Conservation (phyloP, 306 rosid species). For the Fagus crenata region DNA sequence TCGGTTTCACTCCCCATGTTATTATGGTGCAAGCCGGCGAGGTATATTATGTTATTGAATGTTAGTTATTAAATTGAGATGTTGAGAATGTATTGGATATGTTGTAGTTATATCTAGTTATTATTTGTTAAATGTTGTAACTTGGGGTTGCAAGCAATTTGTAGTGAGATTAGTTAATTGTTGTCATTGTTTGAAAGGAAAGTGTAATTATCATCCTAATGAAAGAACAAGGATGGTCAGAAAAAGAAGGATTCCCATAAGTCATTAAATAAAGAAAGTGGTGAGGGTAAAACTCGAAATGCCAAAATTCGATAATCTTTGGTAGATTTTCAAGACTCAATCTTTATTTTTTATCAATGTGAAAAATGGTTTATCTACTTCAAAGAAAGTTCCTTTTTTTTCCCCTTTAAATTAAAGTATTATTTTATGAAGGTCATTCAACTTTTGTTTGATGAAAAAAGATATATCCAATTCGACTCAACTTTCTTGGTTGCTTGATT, state of each 20-base stretch:
- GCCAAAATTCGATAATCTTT: background rate
- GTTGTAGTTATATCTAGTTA: background rate
- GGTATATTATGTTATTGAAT: constrained; percentile 42
- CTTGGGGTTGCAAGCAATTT: background rate
- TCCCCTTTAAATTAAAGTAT: background rate
- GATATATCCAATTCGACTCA: background rate
- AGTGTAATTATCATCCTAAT: background rate
- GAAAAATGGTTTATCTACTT: background rate
- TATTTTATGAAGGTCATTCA: background rate
- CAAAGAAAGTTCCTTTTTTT: background rate
- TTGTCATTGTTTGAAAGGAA: no score
- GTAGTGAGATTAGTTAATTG: background rate
- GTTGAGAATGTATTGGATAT: background rate
- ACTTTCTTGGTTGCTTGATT: background rate
- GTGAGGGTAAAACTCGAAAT: background rate
- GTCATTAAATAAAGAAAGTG: no score
- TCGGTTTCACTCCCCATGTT: constrained; percentile 69
- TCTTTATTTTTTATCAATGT: background rate
- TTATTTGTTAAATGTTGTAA: background rate
- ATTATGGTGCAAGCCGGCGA: constrained; percentile 68
- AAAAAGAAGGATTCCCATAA: no score
- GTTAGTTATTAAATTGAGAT: background rate
- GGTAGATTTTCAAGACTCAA: background rate
- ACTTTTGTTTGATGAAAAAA: background rate
- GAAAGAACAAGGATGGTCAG: background rate